Conservation (phyloP, 2,329 filamentous ascomycete species). For the Chaetothyriales sp. region DNA sequence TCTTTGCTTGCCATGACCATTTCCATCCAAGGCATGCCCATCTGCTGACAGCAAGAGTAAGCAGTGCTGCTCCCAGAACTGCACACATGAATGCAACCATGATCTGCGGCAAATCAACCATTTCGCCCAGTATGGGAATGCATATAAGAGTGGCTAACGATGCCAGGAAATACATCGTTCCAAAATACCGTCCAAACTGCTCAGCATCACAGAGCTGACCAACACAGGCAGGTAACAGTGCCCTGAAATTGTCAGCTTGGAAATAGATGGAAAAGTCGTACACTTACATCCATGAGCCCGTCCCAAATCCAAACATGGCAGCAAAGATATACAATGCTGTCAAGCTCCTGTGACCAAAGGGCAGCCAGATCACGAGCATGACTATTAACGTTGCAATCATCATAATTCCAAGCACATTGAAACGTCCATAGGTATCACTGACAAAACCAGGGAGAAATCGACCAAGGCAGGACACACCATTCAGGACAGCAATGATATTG, state of each 20-base stretch:
- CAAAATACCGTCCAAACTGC: slow-evolving; percentile 34
- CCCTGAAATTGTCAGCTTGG: not conserved
- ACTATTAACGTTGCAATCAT: slow-evolving; percentile 25
- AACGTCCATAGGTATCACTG: slow-evolving; percentile 31
- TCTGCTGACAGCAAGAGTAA: slow-evolving; percentile 20
- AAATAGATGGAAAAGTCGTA: slow-evolving; percentile 20
- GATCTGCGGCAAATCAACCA: slow-evolving; percentile 31
- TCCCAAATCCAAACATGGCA: slow-evolving; percentile 35
- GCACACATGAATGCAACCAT: slow-evolving; percentile 34
- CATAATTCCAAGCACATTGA: slow-evolving; percentile 30
- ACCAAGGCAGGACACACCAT: slow-evolving; percentile 29
- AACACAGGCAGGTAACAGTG: slow-evolving; percentile 26
- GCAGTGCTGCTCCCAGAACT: slow-evolving; percentile 24
- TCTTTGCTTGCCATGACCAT: slow-evolving; percentile 25
- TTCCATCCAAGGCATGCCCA: slow-evolving; percentile 25
- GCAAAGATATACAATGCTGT: slow-evolving; percentile 31
- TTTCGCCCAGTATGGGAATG: slow-evolving; percentile 32
- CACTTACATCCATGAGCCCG: slow-evolving; percentile 31
- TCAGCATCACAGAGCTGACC: slow-evolving; percentile 33
- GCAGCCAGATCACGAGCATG: slow-evolving; percentile 31
- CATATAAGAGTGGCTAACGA: slow-evolving; percentile 33
- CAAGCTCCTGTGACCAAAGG: slow-evolving; percentile 28
- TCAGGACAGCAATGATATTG: slow-evolving; percentile 32
- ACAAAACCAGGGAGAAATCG: slow-evolving; percentile 30
- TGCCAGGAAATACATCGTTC: slow-evolving; percentile 34